Evolutionary conservation across 2,329 filamentous ascomycete genomes (phyloP).

Genomic region (Colletotrichum sp.): DNA sequence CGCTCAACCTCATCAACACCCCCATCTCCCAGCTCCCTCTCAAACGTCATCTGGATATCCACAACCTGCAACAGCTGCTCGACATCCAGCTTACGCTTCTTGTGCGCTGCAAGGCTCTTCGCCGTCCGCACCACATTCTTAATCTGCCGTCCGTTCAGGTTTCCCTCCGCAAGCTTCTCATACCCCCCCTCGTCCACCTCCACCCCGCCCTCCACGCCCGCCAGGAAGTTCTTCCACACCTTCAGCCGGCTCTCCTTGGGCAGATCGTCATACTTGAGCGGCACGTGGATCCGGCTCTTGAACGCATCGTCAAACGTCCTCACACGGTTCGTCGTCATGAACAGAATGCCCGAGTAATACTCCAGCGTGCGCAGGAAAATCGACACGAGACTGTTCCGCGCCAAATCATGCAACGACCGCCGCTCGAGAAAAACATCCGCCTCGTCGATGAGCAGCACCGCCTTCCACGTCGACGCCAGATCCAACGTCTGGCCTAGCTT

Average conservation of each 20-base stretch:
- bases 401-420: constrained; percentile 81
- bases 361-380: constrained; percentile 60
- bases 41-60: constrained; percentile 82
- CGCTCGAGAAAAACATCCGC: constrained; percentile 86
- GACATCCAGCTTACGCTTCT: constrained; percentile 43
- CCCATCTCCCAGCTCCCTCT: constrained; percentile 65
- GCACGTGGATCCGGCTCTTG: constrained; percentile 86
- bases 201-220: not conserved
- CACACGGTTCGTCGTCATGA: constrained; percentile 57
- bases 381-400: constrained; percentile 84
- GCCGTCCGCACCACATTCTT: constrained; percentile 88
- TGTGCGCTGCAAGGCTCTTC: constrained; percentile 81
- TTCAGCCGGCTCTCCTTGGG: constrained; percentile 69
- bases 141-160: constrained; percentile 72
- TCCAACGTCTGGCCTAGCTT: constrained; percentile 80
- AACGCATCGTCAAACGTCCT: constrained; percentile 88
- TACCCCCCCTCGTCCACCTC: constrained; percentile 52
- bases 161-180: constrained; percentile 68
- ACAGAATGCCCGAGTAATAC: constrained; percentile 55
- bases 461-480: constrained; percentile 85
- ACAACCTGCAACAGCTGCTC: constrained; percentile 81
- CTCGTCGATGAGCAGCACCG: constrained; percentile 85
- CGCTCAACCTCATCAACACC: not conserved
- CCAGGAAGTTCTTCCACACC: constrained; percentile 18
- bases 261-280: constrained; percentile 79